These are phyloP conservation scores for Russula emetica DNA, from an alignment of 768 basidiomycete genomes.

Conservation along the genomic window DNA sequence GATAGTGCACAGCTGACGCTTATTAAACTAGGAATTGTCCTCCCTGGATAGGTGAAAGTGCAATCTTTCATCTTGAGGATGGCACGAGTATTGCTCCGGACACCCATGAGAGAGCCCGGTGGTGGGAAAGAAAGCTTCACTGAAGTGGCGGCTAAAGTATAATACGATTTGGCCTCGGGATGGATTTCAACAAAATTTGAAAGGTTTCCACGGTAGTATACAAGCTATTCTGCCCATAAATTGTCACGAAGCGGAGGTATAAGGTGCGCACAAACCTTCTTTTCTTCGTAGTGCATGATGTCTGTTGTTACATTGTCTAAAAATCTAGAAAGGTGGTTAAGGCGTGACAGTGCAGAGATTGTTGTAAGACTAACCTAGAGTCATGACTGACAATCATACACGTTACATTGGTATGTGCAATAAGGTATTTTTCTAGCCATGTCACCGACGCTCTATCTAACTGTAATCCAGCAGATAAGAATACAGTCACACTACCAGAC, in stretches of 20 bases:
- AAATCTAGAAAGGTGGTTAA: conserved; percentile 51
- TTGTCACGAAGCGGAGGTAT: conserved; percentile 23
- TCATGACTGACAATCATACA: conserved; percentile 96
- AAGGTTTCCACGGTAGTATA: conserved; percentile 91
- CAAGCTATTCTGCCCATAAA: conserved; percentile 51
- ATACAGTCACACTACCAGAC: conserved; percentile 25
- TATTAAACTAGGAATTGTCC: conserved; percentile 70
- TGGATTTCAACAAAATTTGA: conserved; percentile 84
- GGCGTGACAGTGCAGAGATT: not conserved
- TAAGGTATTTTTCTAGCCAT: conserved; percentile 90
- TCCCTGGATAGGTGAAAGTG: conserved; percentile 92
- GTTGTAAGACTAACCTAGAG: conserved; percentile 63
- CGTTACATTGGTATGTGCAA: conserved; percentile 76
- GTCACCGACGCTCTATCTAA: conserved; percentile 78
- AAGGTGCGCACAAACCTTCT: conserved; percentile 55
- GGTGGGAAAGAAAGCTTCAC: conserved; percentile 95
- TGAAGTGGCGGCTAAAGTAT: conserved; percentile 88
- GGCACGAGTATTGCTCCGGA: conserved; percentile 90
- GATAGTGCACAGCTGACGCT: conserved; percentile 90
- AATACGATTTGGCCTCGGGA: conserved; percentile 94
- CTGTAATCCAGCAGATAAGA: conserved; percentile 37
- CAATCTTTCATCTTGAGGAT: conserved; percentile 90
- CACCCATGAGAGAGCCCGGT: conserved; percentile 95
- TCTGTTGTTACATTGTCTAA: conserved; percentile 94
- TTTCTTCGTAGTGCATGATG: conserved; percentile 94